Percentiles rank a stretch among this genome's conserved stretches.
These are phyloP conservation scores for Centella asiatica DNA, from an alignment of 129 eudicot genomes.

Conservation along the genomic window DNA sequence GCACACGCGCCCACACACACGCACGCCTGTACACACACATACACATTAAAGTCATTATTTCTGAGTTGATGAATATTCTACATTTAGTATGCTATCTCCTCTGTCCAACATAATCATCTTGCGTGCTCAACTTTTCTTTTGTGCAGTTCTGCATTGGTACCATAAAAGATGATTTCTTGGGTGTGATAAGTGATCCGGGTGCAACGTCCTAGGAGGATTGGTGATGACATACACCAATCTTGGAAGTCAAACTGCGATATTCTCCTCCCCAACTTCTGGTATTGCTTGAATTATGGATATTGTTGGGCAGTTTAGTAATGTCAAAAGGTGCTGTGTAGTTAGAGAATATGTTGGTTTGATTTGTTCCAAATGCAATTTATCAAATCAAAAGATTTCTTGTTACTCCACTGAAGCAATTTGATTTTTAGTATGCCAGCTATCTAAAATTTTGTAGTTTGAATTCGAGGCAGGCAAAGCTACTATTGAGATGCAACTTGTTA, in stretches of 20 bases:
- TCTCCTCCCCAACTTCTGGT: background rate
- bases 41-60: too few relatives aligned
- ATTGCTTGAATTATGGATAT: background rate
- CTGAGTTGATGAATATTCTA: too few relatives aligned
- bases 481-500: too few relatives aligned
- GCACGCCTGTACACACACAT: too few relatives aligned
- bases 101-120: too few relatives aligned
- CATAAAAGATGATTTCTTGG: constrained; percentile 31
- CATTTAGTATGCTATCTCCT: too few relatives aligned
- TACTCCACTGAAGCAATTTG: background rate
- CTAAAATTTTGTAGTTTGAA: background rate
- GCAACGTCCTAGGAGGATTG: constrained; percentile 31
- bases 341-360: background rate
- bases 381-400: background rate
- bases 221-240: background rate
- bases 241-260: background rate
- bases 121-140: too few relatives aligned
- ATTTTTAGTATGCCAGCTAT: background rate
- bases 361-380: background rate
- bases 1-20: too few relatives aligned
- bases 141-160: constrained; percentile 63
- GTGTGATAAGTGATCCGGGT: constrained; percentile 25
- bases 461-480: background rate
- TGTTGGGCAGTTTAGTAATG: background rate
- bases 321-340: background rate